Percentiles rank a stretch among this genome's conserved stretches.
phyloP scores from a whole-genome alignment of 2,329 filamentous ascomycete species.

The Mycosphaerella sp. region DNA sequence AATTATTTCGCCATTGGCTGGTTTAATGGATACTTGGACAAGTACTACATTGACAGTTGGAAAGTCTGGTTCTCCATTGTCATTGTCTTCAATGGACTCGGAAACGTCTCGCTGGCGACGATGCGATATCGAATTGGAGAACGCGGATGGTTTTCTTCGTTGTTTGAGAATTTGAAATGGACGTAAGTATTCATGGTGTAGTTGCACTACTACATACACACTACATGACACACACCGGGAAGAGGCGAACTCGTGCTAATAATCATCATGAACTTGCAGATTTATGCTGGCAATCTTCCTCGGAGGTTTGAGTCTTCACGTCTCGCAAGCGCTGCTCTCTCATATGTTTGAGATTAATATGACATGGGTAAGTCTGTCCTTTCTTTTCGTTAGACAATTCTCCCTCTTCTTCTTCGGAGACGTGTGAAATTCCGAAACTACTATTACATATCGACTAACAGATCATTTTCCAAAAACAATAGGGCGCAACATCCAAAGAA shows the following conservation, averaged over 20 bases:
- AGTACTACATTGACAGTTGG: constrained; percentile 63
- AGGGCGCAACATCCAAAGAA: constrained; percentile 74
- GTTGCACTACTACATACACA: no score
- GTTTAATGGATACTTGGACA: constrained; percentile 60
- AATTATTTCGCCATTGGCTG: constrained; percentile 69
- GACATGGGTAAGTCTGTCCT: constrained; percentile 51
- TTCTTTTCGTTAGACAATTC: not conserved
- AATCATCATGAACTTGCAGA: not conserved
- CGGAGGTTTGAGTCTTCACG: constrained; percentile 71
- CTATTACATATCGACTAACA: no score
- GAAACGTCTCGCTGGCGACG: constrained; percentile 55
- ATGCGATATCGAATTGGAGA: constrained; percentile 58
- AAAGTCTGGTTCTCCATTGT: constrained; percentile 58
- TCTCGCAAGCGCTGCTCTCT: constrained; percentile 69
- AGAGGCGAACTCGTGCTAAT: not conserved
- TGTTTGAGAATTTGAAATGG: constrained; percentile 58
- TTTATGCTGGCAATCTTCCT: constrained; percentile 70
- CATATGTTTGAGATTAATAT: constrained; percentile 86
- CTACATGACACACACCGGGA: not conserved
- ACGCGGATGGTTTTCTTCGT: constrained; percentile 43
- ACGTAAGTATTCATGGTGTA: constrained; percentile 27
- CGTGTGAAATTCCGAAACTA: no score
- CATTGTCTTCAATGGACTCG: constrained; percentile 58
- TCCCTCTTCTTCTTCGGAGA: not conserved
- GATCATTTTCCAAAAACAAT: no score